These are phyloP conservation scores for Aspergillus sp. DNA, from an alignment of 2,329 filamentous ascomycete genomes.

Conservation along the genomic window DNA sequence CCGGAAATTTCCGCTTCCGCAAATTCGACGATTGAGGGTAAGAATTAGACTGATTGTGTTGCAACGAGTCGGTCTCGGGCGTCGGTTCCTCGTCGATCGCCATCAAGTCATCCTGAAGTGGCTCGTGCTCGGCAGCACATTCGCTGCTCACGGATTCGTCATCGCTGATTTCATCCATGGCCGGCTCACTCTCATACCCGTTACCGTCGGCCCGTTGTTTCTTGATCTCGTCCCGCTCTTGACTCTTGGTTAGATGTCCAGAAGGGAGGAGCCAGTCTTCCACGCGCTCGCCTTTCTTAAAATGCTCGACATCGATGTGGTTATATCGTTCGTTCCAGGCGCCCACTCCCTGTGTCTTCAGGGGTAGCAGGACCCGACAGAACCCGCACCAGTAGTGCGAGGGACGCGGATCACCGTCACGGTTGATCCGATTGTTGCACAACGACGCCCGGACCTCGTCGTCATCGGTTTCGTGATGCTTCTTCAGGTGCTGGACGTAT, in stretches of 20 bases:
- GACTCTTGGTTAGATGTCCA: conserved; percentile 26
- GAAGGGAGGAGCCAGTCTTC: conserved; percentile 35
- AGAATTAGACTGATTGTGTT: not conserved
- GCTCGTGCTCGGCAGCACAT: conserved; percentile 12
- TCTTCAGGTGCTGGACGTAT: conserved; percentile 64
- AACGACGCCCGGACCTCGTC: conserved; percentile 36
- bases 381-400: conserved; percentile 85
- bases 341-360: conserved; percentile 52
- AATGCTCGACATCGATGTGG: conserved; percentile 68
- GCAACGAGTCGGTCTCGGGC: not conserved
- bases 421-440: conserved; percentile 61
- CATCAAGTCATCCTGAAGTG: conserved; percentile 11
- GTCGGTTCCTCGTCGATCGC: conserved; percentile 2
- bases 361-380: conserved; percentile 61
- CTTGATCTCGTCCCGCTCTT: conserved; percentile 14
- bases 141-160: conserved; percentile 15
- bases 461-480: conserved; percentile 48
- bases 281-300: conserved; percentile 41
- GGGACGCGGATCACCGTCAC: conserved; percentile 55
- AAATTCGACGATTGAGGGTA: not conserved
- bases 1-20: conserved; percentile 19
- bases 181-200: conserved; percentile 8
- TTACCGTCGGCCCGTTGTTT: not conserved
- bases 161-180: conserved; percentile 15
- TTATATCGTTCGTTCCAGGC: conserved; percentile 65